Evolutionary conservation across 495 filamentous ascomycete genomes (phyloP).

Genomic region (Lasiosphaeria hispida): DNA sequence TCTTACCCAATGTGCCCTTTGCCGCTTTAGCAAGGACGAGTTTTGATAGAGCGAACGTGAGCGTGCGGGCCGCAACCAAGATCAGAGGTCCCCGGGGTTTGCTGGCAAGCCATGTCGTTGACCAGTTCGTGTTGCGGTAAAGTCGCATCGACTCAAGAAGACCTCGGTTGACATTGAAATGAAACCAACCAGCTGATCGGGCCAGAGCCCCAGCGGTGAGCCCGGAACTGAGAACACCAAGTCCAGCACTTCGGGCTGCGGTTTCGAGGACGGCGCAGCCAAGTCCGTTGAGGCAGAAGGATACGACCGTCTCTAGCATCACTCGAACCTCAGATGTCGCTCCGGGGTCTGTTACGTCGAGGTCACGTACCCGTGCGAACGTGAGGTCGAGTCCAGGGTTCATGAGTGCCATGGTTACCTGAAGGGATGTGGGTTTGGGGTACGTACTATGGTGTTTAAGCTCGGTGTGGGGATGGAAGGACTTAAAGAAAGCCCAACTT

Average conservation of each 20-base stretch:
- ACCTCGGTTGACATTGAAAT: conserved; percentile 6
- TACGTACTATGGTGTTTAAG: no score
- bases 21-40: background rate
- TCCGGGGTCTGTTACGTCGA: conserved; percentile 50
- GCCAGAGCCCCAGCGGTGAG: background rate
- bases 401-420: conserved; percentile 15
- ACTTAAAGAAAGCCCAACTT: no score
- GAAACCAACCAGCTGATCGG: background rate
- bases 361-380: conserved; percentile 40
- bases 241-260: background rate
- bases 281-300: conserved; percentile 35
- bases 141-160: conserved; percentile 2
- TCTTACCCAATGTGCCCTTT: background rate
- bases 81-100: background rate
- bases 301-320: conserved; percentile 43
- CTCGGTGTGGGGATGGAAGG: no score
- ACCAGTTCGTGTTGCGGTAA: conserved; percentile 3
- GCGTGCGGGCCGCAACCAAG: background rate
- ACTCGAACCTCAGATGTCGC: conserved; percentile 54
- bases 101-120: background rate
- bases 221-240: background rate
- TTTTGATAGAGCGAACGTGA: background rate
- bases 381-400: conserved; percentile 47
- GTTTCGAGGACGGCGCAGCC: conserved; percentile 5
- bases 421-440: no score